Percentiles rank a stretch among this genome's conserved stretches.
These are phyloP conservation scores for Trichoderma erinaceum DNA, from an alignment of 495 filamentous ascomycete genomes.

Conservation along the genomic window DNA sequence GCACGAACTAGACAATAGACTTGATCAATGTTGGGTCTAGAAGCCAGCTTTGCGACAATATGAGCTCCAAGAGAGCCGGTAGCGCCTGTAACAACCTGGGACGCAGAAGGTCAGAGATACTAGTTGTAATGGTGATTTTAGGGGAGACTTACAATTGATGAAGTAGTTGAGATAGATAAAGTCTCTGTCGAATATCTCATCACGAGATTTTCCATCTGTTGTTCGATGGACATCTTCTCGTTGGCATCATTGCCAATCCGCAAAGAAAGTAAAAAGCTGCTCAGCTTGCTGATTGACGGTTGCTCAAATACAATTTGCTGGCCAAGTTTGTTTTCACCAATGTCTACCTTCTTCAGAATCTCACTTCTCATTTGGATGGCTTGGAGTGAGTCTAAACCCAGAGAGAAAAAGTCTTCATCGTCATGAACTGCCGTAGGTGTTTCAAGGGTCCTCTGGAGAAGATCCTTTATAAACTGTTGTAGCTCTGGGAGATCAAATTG, in stretches of 20 bases:
- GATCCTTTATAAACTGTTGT: not conserved
- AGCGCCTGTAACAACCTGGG: constrained; percentile 30
- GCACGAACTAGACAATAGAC: constrained; percentile 51
- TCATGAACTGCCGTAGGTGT: not conserved
- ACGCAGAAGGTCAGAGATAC: not conserved
- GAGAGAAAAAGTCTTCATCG: constrained; percentile 45
- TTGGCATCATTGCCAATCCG: not conserved
- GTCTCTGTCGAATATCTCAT: not conserved
- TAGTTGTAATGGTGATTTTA: not conserved
- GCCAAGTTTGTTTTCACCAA: not conserved
- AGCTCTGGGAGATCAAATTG: not conserved
- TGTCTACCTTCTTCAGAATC: not conserved
- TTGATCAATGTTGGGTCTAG: constrained; percentile 32
- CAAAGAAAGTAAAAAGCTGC: not conserved
- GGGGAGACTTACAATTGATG: not conserved
- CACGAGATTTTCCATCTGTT: not conserved
- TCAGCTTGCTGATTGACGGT: not conserved
- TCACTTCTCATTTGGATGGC: constrained; percentile 32
- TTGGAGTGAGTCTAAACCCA: constrained; percentile 51
- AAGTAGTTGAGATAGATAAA: not conserved
- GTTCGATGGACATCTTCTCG: not conserved
- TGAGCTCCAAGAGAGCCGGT: constrained; percentile 55
- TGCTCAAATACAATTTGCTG: constrained; percentile 7
- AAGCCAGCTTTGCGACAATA: constrained; percentile 39
- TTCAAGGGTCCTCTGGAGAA: not conserved